A percentile compares a stretch with the other conserved stretches of the same genome.
Evolutionary conservation across 495 filamentous ascomycete species (phyloP).

Genomic region (Lophiostoma macrostomum): DNA sequence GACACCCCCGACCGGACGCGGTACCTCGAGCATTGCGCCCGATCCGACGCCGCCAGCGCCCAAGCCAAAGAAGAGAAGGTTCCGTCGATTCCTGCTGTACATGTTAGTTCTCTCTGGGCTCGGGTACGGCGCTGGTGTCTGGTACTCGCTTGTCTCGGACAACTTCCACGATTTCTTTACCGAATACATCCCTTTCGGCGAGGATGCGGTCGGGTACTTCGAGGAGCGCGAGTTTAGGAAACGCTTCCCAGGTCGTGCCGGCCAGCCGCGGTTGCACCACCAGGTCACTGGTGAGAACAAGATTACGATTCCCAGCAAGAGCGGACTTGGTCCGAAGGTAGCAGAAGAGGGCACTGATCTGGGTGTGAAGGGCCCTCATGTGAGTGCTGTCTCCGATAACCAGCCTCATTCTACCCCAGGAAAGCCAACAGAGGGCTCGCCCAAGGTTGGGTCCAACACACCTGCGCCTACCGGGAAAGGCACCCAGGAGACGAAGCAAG

Average conservation of each 20-base stretch:
- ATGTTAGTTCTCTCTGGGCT: constrained; percentile 69
- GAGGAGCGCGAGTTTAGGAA: constrained; percentile 93
- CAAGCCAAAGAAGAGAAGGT: constrained; percentile 66
- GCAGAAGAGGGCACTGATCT: constrained; percentile 50
- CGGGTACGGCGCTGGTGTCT: constrained; percentile 82
- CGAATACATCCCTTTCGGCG: constrained; percentile 91
- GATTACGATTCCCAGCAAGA: constrained; percentile 79
- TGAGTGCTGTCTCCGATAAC: constrained; percentile 37
- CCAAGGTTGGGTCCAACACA: constrained; percentile 18
- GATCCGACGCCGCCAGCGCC: constrained; percentile 47
- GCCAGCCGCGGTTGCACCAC: constrained; percentile 49
- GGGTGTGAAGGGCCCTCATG: constrained; percentile 35
- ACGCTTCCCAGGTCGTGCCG: constrained; percentile 75
- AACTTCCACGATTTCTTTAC: constrained; percentile 99
- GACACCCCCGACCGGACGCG: constrained; percentile 41
- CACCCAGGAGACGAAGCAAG: constrained; percentile 29
- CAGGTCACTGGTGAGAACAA: constrained; percentile 55
- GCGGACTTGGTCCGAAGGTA: constrained; percentile 80
- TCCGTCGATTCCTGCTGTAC: constrained; percentile 71
- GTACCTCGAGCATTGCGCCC: constrained; percentile 40
- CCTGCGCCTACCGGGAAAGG: constrained; percentile 1
- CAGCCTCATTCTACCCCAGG: not conserved
- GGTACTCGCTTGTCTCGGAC: constrained; percentile 87
- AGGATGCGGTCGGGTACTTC: constrained; percentile 93
- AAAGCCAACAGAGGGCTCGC: not conserved